Base-by-base conservation (phyloP, 2,329 filamentous ascomycete genomes). In the Allantophomopsis cytisporea region DNA sequence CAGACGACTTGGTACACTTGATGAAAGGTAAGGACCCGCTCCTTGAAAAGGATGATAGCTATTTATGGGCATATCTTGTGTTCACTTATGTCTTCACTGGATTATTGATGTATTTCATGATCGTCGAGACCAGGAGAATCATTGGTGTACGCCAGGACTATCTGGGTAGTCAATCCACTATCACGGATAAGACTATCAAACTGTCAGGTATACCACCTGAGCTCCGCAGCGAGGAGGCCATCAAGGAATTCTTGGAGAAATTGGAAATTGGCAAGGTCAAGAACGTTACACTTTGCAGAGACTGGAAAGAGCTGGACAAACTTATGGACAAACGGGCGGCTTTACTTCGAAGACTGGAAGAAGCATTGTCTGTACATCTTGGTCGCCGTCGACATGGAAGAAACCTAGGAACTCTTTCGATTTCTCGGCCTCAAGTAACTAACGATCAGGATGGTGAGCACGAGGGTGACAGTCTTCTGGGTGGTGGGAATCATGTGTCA, bases 81-180 rank as follows among this genome's bases (percentile, higher is more conserved):
- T 98, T 98, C 51, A 84, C 87, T 1, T 98, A 95, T 63, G 69
- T 96, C 38, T 98, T 96, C 58, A 89, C 82, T 5, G 75, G 67
- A 2, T 62, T 96, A 33, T 83, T 84, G 0, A 65, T 95, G 11
- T 94, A 88, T 55, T 73, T 89, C 49, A 77, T 96, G 51, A 76
- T 89, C 42, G 71, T 72, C 33, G 81, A 94, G 60, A 96, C 91
- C 0, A 76, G 81, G 48, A 81, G 78, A 43, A 81, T 98, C 39
- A 93, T 96, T 47, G 74, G 80, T 41, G 73, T 89, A 21, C 71
- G 91, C 17, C 91, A 98, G 58, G 78, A 87, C 42, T 98, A 95
- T 54, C 70, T 98, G 8, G 91, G 91, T 11, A 86, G 80, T 16
- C 89, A 96, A 59, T 88, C 83, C 0, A 96, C 89, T n/a, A 76